Conservation (phyloP, 306 rosid genomes). For the Ochetophila trinervis region DNA sequence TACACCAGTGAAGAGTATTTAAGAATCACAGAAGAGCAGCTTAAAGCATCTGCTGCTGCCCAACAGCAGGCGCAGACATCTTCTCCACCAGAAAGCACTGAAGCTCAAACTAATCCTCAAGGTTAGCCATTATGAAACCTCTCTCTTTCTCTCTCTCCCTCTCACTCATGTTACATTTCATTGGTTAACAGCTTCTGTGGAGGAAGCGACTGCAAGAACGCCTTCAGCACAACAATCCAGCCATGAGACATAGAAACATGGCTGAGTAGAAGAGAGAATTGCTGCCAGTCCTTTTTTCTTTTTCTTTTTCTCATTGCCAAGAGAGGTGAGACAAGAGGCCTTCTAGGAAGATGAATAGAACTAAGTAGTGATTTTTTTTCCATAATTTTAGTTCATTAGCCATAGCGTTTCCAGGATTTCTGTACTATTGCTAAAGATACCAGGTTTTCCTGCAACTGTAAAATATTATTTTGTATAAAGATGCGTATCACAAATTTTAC, state of each 20-base stretch:
- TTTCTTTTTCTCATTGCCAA: background rate
- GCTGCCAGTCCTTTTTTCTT: background rate
- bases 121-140: constrained; percentile 38
- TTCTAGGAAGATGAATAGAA: background rate
- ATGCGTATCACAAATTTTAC: no score
- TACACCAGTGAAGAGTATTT: constrained; percentile 79
- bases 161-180: background rate
- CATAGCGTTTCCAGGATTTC: constrained; percentile 5
- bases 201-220: constrained; percentile 40
- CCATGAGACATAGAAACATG: constrained; percentile 26
- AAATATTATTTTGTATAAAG: background rate
- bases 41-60: constrained; percentile 51
- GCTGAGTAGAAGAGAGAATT: constrained; percentile 6
- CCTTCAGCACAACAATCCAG: constrained; percentile 39
- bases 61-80: constrained; percentile 45
- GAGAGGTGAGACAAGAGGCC: constrained; percentile 26
- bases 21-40: constrained; percentile 83
- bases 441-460: background rate
- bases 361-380: background rate
- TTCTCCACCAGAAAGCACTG: constrained; percentile 35
- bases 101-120: constrained; percentile 42
- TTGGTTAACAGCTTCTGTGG: constrained; percentile 30
- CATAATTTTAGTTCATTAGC: background rate
- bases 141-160: constrained; percentile 5
- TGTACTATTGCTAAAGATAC: background rate